Evolutionary conservation across 2,329 filamentous ascomycete species (phyloP), one percentile per base, ranked within the genome.

Genomic region (Tolypocladium sp.): DNA sequence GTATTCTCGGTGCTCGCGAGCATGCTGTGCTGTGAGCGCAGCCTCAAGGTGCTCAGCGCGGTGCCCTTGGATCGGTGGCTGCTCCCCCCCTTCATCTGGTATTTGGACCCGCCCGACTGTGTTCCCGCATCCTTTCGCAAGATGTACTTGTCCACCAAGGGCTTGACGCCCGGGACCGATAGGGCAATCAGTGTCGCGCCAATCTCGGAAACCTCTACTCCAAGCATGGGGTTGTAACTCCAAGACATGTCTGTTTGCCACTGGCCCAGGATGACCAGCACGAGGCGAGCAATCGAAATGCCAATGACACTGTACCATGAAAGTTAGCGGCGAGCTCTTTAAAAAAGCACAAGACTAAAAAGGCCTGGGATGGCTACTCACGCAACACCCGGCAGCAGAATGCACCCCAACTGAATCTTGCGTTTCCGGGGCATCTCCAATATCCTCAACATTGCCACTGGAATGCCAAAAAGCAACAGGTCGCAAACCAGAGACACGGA

Each of bases 171-270:
- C 0, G 80, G 79, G 0, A 81, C 71, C 0, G 79, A 82, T 1
- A 82, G 72, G 1, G 79, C 78, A 44, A 81, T 76, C 30, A 82
- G 64, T 0, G 80, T 82, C 1, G 74, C 73, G 4, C 78, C 79
- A 25, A 82, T 77, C 46, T 82, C 79, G 2, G 79, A 74, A 3
- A 76, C 76, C 65, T 82, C 79, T 4, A 81, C 73, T 3, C 70
- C 76, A 4, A 82, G 67, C 70, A 81, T 75, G 0, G 79, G 76
- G 57, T 79, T 76, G 64, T 82, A 82, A 30, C 72, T 70, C 79
- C 80, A 82, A 20, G 78, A 80, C 67, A 71, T 71, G 63, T 82
- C 79, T 2, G 69, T 59, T 35, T 76, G 69, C 76, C 75, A 77
- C 58, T 81, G 77, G 0, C 79, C 78, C 30, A 70, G 63, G 46